Evolutionary conservation across 2,329 filamentous ascomycete species (phyloP), one percentile per base, ranked within the genome.

Genomic region (Emergomyces orientalis): DNA sequence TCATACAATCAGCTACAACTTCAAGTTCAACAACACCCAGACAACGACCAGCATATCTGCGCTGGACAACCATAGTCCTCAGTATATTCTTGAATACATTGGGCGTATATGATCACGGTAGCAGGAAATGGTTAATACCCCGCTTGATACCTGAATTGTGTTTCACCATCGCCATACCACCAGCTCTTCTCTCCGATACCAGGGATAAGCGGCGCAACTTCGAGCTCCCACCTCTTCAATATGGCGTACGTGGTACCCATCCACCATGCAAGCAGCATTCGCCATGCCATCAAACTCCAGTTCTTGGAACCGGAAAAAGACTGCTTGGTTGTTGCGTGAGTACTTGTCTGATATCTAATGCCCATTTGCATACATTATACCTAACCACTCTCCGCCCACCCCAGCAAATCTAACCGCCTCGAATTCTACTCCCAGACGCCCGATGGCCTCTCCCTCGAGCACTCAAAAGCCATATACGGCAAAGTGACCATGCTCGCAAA

Each of bases 191-290:
- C 39, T 25, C 61, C 22, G 19, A 52, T n/a, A 57, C 39, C 2
- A 56, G 58, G 14, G 17, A 47, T 59, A 8, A 41, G 13, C 37
- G 19, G 59, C n/a, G 51, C 37, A 58, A 43, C 30, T 51, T 34
- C 22, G 32, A 25, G 55, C 32, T 32, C 30, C 25, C n/a, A 43
- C 34, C 19, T 52, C 19, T 58, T n/a, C 52, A 72, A 47, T 64
- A 99, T 99, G 94, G 89, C 94, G 60, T 99, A 97, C 75, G 81
- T 99, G 71, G 91, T 91, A 65, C 92, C 94, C 47, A 94, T 99
- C 63, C 94, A 99, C 76, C 84, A 87, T 70, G 89, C 94, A 30
- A 97, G 90, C 74, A 96, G 91, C 79, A 87, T 97, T 67, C 87
- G 92, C 62, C 89, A 96, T 83, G 93, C 92, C 17, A 76, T 97